Conservation (phyloP, 192 early-diverging fungal genomes). For the Mortierella alpina region DNA sequence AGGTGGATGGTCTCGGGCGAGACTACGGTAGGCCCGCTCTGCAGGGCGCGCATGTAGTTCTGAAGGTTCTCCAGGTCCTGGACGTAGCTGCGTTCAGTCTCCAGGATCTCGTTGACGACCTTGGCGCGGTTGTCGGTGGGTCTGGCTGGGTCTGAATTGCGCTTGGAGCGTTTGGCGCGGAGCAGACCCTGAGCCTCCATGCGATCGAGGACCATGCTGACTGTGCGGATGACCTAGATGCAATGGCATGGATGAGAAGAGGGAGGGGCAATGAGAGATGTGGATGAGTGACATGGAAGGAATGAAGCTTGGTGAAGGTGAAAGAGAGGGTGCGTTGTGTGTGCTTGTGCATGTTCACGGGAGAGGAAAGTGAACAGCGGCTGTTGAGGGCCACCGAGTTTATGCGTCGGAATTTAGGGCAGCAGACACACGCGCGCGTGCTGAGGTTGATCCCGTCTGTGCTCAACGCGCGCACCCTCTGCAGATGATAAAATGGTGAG, state of each 20-base stretch:
- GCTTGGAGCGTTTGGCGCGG: slow-evolving; percentile 46
- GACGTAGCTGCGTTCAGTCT: slow-evolving; percentile 94
- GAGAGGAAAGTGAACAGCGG: no score
- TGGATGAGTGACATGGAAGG: neutral
- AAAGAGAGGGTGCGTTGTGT: no score
- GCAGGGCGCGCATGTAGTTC: slow-evolving; percentile 77
- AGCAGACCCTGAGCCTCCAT: slow-evolving; percentile 77
- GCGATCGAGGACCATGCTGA: slow-evolving; percentile 80
- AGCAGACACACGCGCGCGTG: no score
- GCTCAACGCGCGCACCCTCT: no score
- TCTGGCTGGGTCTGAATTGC: slow-evolving; percentile 61
- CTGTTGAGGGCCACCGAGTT: no score
- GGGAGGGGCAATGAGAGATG: neutral
- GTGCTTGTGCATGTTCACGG: no score
- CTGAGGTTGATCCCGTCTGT: no score
- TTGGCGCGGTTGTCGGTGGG: slow-evolving; percentile 91
- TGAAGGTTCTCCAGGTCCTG: slow-evolving; percentile 88
- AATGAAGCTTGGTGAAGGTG: no score
- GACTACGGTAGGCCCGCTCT: slow-evolving; percentile 73
- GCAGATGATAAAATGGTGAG: no score
- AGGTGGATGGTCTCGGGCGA: slow-evolving; percentile 82
- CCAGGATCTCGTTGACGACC: slow-evolving; percentile 88
- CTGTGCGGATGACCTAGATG: slow-evolving; percentile 81
- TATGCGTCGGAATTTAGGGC: no score
- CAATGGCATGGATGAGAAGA: neutral